Percentiles rank a stretch among this genome's conserved stretches.
Evolutionary conservation across 495 filamentous ascomycete species (phyloP).

Genomic region (Xanthoparmelia taractica): DNA sequence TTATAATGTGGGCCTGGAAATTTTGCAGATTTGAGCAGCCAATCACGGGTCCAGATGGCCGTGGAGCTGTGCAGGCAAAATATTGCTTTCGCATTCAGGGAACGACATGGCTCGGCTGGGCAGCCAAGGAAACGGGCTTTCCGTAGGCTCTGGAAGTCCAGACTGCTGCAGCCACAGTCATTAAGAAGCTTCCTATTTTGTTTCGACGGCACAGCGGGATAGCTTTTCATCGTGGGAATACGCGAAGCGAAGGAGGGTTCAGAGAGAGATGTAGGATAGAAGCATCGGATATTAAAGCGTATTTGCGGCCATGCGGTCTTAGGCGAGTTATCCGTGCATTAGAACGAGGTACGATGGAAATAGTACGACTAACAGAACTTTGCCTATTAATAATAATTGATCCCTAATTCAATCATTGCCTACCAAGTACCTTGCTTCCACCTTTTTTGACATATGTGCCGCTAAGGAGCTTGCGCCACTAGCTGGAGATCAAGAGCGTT

Average conservation of each 20-base stretch:
- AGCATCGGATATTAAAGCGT: constrained; percentile 1
- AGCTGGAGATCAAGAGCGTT: constrained; percentile 9
- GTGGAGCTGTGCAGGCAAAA: background rate
- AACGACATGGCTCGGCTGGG: background rate
- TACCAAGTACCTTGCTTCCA: too few relatives aligned
- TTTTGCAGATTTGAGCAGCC: background rate
- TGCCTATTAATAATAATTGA: too few relatives aligned
- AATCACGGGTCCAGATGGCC: background rate
- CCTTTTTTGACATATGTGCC: background rate
- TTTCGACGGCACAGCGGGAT: background rate
- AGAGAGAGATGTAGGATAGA: background rate
- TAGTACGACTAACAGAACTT: too few relatives aligned
- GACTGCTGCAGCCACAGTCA: constrained; percentile 1
- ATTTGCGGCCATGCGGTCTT: background rate
- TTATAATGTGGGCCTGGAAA: background rate
- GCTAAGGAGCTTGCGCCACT: constrained; percentile 2
- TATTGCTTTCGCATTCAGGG: background rate
- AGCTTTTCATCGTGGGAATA: background rate
- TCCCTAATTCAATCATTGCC: too few relatives aligned
- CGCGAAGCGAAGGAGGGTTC: background rate
- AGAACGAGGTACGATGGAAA: background rate
- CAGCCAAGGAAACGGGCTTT: background rate
- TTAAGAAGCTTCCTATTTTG: background rate
- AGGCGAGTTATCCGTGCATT: background rate
- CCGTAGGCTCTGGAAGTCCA: background rate